phyloP scores from a whole-genome alignment of 495 filamentous ascomycete species.

The Daldinia caldariorum region DNA sequence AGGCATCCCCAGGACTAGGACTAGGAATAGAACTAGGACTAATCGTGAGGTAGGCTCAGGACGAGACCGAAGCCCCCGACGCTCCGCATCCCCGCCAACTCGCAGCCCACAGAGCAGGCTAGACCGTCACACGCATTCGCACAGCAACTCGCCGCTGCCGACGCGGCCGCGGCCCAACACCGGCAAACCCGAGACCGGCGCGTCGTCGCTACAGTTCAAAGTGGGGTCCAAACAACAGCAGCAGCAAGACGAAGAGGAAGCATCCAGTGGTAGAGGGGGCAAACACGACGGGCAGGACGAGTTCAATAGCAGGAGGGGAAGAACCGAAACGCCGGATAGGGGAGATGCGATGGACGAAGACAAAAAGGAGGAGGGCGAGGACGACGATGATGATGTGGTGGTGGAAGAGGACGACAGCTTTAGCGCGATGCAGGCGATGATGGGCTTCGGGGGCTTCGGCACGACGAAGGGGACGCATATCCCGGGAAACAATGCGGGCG shows the following conservation, averaged over 20 bases:
- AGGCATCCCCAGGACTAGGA: constrained; percentile 13
- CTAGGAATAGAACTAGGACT: no score
- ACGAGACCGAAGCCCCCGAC: constrained; percentile 32
- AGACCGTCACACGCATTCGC: constrained; percentile 30
- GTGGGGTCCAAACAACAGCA: constrained; percentile 23
- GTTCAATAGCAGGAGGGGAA: constrained; percentile 35
- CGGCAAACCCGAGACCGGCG: constrained; percentile 33
- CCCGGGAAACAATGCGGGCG: constrained; percentile 85
- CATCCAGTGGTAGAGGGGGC: constrained; percentile 17
- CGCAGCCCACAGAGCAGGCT: constrained; percentile 29
- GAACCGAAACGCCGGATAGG: constrained; percentile 45
- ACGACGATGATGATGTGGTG: constrained; percentile 58
- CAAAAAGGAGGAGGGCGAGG: constrained; percentile 44
- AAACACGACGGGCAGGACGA: constrained; percentile 26
- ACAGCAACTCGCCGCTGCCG: constrained; percentile 46
- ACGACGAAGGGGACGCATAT: constrained; percentile 93
- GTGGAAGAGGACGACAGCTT: constrained; percentile 71
- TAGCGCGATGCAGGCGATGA: constrained; percentile 78
- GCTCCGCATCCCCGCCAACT: constrained; percentile 37
- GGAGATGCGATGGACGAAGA: constrained; percentile 59
- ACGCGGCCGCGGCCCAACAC: constrained; percentile 38
- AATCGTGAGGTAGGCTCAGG: constrained; percentile 9
- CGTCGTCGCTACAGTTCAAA: constrained; percentile 50
- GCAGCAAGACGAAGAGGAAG: constrained; percentile 49
- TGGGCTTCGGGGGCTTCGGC: constrained; percentile 89